phyloP scores from a whole-genome alignment of 164 flowering plant genomes.

The Dillenia suffruticosa region DNA sequence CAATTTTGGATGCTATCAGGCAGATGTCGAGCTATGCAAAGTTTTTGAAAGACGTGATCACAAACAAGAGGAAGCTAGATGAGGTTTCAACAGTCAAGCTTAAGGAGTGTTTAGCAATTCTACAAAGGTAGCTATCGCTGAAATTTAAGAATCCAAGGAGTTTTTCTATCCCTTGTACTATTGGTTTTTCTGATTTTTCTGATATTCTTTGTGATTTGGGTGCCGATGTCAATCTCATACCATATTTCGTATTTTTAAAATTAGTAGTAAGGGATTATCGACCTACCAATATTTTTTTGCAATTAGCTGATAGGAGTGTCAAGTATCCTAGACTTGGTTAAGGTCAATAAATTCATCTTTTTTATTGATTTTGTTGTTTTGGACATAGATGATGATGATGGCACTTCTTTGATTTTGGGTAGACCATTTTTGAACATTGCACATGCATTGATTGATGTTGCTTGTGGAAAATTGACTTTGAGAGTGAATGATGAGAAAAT shows the following conservation, averaged over 20 bases:
- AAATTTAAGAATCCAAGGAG: conserved; percentile 5
- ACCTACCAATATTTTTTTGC: not conserved
- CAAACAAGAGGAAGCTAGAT: conserved; percentile 3
- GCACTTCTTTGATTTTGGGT: not conserved
- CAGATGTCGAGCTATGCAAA: conserved; percentile 5
- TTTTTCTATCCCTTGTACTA: conserved; percentile 1
- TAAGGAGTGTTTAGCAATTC: not conserved
- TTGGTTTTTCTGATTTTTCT: not conserved
- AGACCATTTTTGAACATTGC: not conserved
- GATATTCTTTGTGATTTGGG: not conserved
- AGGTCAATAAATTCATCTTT: not conserved
- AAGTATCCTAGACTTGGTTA: not conserved
- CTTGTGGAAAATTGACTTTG: too few species aligned
- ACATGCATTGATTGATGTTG: not conserved
- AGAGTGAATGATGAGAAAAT: too few species aligned
- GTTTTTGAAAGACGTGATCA: conserved; percentile 1
- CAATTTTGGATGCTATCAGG: conserved; percentile 1
- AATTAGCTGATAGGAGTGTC: not conserved
- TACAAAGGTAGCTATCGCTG: conserved; percentile 1
- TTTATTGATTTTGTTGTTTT: not conserved
- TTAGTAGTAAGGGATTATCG: not conserved
- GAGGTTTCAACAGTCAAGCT: not conserved
- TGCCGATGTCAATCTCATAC: not conserved
- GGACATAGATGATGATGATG: not conserved
- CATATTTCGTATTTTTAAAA: not conserved